These are phyloP conservation scores for Crithidia brevicula DNA, from an alignment of 208 protist genomes.

Conservation along the genomic window DNA sequence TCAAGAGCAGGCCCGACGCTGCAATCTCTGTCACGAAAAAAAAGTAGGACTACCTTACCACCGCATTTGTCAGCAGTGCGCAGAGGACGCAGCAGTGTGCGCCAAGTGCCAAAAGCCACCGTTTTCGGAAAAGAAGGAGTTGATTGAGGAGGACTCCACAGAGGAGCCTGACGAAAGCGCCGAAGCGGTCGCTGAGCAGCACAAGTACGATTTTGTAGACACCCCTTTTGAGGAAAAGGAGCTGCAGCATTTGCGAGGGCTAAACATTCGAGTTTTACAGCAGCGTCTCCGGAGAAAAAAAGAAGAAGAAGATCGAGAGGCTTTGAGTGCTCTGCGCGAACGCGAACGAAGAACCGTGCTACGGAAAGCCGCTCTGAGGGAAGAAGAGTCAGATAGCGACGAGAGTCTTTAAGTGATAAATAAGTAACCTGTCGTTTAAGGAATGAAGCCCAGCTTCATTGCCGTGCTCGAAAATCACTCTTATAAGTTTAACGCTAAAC, in stretches of 20 bases:
- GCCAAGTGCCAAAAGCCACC: conserved; percentile 88
- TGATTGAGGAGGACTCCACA: neutral
- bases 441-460: no score
- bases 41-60: conserved; percentile 75
- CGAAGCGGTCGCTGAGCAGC: conserved; percentile 12
- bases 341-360: conserved; percentile 61
- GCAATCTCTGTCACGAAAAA: conserved; percentile 72
- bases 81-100: conserved; percentile 43
- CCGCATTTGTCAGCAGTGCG: conserved; percentile 82
- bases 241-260: conserved; percentile 47
- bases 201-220: conserved; percentile 73
- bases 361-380: conserved; percentile 27
- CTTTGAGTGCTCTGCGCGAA: conserved; percentile 48
- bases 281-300: conserved; percentile 19
- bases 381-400: conserved; percentile 20
- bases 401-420: conserved; percentile 22
- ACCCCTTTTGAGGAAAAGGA: conserved; percentile 44
- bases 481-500: no score
- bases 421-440: neutral
- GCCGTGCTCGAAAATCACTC: no score
- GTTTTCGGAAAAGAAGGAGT: neutral
- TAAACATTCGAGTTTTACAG: conserved; percentile 64
- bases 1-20: conserved; percentile 58
- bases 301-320: conserved; percentile 41
- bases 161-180: conserved; percentile 22